Evolutionary conservation across 2,329 filamentous ascomycete species (phyloP).

Genomic region (Colletotrichum neosansevieriae): DNA sequence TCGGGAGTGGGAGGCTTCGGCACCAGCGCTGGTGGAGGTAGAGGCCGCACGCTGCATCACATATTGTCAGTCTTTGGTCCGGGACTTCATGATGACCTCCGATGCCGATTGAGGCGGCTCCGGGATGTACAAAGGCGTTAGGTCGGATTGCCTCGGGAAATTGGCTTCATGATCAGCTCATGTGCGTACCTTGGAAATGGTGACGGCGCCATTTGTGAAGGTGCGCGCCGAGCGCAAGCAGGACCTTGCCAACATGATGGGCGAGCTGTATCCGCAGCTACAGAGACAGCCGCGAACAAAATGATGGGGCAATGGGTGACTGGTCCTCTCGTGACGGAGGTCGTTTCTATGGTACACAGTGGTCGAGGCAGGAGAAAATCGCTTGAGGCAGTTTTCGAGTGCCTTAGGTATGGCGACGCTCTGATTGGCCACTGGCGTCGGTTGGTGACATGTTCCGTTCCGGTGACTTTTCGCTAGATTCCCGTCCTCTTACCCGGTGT

Average conservation of each 20-base stretch:
- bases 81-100: slow-evolving; percentile 40
- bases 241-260: slow-evolving; percentile 93
- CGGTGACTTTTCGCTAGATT: slow-evolving; percentile 33
- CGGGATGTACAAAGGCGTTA: slow-evolving; percentile 32
- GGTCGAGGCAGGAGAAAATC: slow-evolving; percentile 40
- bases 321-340: slow-evolving; percentile 41
- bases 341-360: slow-evolving; percentile 37
- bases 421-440: slow-evolving; percentile 36
- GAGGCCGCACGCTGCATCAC: slow-evolving; percentile 72
- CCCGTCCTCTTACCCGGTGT: slow-evolving; percentile 29
- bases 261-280: slow-evolving; percentile 57
- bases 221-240: slow-evolving; percentile 89
- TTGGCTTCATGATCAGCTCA: slow-evolving; percentile 56
- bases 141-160: slow-evolving; percentile 51
- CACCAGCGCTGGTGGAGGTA: slow-evolving; percentile 78
- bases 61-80: slow-evolving; percentile 53
- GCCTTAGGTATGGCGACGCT: slow-evolving; percentile 38
- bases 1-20: slow-evolving; percentile 78
- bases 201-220: slow-evolving; percentile 80
- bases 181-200: slow-evolving; percentile 77
- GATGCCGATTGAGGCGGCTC: slow-evolving; percentile 40
- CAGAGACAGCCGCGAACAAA: slow-evolving; percentile 48
- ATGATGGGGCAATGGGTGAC: slow-evolving; percentile 53
- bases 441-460: slow-evolving; percentile 38
- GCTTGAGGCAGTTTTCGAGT: slow-evolving; percentile 41